Evolutionary conservation across 495 filamentous ascomycete species (phyloP).

Genomic region (Hyaloscypha variabilis): DNA sequence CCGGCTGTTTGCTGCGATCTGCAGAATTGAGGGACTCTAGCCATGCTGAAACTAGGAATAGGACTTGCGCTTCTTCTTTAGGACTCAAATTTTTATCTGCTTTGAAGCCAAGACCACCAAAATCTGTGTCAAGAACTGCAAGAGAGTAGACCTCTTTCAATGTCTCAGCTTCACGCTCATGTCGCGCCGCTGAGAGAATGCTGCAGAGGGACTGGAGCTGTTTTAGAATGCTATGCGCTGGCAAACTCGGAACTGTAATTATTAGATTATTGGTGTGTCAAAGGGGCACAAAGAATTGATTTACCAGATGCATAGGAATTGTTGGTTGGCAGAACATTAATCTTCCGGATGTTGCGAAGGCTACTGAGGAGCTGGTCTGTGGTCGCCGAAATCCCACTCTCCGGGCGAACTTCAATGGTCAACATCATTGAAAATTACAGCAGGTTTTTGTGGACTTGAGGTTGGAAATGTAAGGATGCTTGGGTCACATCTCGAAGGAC

Average conservation of each 20-base stretch:
- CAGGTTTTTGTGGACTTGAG: too few relatives aligned
- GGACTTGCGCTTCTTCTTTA: background rate
- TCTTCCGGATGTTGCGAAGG: constrained; percentile 5
- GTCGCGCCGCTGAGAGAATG: background rate
- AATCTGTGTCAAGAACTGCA: background rate
- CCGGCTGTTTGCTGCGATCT: constrained; percentile 30
- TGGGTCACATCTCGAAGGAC: too few relatives aligned
- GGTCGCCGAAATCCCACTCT: background rate
- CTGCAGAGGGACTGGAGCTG: background rate
- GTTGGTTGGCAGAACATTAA: background rate
- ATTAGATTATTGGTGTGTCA: background rate
- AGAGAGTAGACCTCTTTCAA: constrained; percentile 4
- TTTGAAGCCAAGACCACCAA: constrained; percentile 13
- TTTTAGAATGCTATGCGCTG: background rate
- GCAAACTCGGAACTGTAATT: background rate
- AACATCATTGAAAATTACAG: too few relatives aligned
- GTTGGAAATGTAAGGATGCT: too few relatives aligned
- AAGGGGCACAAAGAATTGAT: background rate
- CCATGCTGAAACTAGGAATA: constrained; percentile 36
- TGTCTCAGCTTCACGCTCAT: constrained; percentile 9
- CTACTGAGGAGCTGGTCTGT: constrained; percentile 3
- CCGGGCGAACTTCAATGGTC: background rate
- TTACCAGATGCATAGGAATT: background rate
- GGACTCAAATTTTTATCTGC: background rate
- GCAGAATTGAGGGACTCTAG: constrained; percentile 44